phyloP scores from a whole-genome alignment of 2,329 filamentous ascomycete genomes.

The Plectosphaerella plurivora region DNA sequence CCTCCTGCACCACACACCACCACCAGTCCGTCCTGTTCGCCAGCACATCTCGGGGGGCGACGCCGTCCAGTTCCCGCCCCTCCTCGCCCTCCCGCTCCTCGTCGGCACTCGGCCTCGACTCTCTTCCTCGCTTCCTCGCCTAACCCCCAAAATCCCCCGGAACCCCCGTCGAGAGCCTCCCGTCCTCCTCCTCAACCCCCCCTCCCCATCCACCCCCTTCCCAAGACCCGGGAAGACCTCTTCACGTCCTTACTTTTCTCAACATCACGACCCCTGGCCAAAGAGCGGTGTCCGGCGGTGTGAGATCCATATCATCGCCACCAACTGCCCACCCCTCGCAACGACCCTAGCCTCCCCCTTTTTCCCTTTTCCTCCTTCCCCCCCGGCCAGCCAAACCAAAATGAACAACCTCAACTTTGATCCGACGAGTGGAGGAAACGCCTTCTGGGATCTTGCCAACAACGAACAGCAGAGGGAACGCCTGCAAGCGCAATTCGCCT shows the following conservation, averaged over 20 bases:
- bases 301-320: slow-evolving; percentile 11
- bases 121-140: background rate
- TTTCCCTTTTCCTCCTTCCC: slow-evolving; percentile 22
- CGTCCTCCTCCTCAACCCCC: slow-evolving; percentile 5
- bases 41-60: slow-evolving; percentile 1
- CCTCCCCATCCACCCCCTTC: slow-evolving; percentile 4
- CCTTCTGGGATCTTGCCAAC: background rate
- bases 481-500: no score
- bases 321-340: slow-evolving; percentile 9
- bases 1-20: slow-evolving; percentile 3
- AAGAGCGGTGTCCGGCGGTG: slow-evolving; percentile 40
- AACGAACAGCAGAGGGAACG: background rate
- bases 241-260: slow-evolving; percentile 3
- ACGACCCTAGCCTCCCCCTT: background rate
- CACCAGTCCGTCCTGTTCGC: slow-evolving; percentile 7
- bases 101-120: slow-evolving; percentile 3
- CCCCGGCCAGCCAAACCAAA: slow-evolving; percentile 24
- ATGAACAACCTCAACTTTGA: slow-evolving; percentile 57
- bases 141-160: slow-evolving; percentile 4
- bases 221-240: background rate
- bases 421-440: slow-evolving; percentile 40
- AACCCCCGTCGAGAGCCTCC: slow-evolving; percentile 1
- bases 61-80: background rate
- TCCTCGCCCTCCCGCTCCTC: slow-evolving; percentile 6
- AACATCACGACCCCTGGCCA: slow-evolving; percentile 13